These are phyloP conservation scores for Pythium inflatum DNA, from an alignment of 352 stramenopile genomes.

Conservation along the genomic window DNA sequence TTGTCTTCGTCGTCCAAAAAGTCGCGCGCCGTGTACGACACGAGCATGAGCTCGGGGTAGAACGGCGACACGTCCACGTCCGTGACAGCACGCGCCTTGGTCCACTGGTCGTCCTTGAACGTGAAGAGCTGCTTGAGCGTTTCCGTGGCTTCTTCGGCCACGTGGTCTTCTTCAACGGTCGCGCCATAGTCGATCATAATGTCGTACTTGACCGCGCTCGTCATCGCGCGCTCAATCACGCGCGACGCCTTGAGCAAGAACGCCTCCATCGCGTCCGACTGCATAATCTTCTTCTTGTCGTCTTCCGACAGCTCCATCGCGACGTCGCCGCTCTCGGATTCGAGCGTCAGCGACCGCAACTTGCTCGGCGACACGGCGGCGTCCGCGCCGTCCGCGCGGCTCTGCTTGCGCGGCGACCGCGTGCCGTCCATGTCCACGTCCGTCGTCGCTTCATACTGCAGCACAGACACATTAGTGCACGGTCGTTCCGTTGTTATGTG, in stretches of 20 bases:
- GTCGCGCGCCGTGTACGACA: conserved; percentile 67
- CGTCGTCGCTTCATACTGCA: conserved; percentile 28
- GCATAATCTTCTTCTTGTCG: conserved; percentile 67
- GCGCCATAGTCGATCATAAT: conserved; percentile 87
- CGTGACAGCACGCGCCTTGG: conserved; percentile 76
- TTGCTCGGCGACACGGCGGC: conserved; percentile 50
- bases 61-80: conserved; percentile 85
- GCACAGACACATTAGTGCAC: no score
- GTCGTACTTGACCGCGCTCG: conserved; percentile 75
- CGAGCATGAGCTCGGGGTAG: conserved; percentile 77
- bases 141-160: conserved; percentile 60
- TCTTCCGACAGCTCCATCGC: conserved; percentile 46
- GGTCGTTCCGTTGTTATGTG: no score
- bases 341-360: conserved; percentile 44
- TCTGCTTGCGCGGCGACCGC: conserved; percentile 40
- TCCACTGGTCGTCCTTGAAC: conserved; percentile 84
- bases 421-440: conserved; percentile 31
- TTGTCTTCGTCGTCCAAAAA: conserved; percentile 78
- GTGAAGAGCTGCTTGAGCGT: conserved; percentile 72
- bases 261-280: conserved; percentile 76
- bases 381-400: conserved; percentile 25
- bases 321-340: conserved; percentile 37
- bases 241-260: conserved; percentile 80
- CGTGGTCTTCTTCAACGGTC: conserved; percentile 63
- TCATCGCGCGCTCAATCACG: conserved; percentile 82